A percentile compares a stretch with the other conserved stretches of the same genome.
phyloP scores from a whole-genome alignment of 495 filamentous ascomycete genomes.

The Beverwykella pulmonaria region DNA sequence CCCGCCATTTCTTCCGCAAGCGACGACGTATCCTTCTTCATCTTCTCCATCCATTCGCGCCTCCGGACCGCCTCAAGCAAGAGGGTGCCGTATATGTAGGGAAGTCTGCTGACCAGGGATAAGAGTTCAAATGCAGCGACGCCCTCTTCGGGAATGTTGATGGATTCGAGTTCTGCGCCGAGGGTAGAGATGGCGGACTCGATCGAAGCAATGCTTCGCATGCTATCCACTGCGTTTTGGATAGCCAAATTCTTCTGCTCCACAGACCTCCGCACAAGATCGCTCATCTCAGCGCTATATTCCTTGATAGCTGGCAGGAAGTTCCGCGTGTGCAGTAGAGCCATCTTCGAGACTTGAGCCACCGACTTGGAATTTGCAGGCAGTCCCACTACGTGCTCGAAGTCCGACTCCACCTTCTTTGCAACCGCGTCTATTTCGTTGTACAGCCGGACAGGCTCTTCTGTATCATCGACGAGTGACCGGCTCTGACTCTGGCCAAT shows the following conservation, averaged over 20 bases:
- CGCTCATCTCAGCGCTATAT: slow-evolving; percentile 72
- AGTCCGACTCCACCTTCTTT: slow-evolving; percentile 84
- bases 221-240: slow-evolving; percentile 63
- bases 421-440: slow-evolving; percentile 85
- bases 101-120: slow-evolving; percentile 74
- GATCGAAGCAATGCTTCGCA: slow-evolving; percentile 78
- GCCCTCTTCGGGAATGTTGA: slow-evolving; percentile 70
- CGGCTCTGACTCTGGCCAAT: slow-evolving; percentile 43
- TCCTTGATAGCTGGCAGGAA: slow-evolving; percentile 79
- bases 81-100: slow-evolving; percentile 84
- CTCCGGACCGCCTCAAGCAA: slow-evolving; percentile 82
- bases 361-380: slow-evolving; percentile 70
- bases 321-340: slow-evolving; percentile 80
- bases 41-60: slow-evolving; percentile 87
- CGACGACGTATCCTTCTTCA: slow-evolving; percentile 78
- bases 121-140: slow-evolving; percentile 75
- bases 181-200: slow-evolving; percentile 71
- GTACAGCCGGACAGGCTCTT: slow-evolving; percentile 60
- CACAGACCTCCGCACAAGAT: slow-evolving; percentile 67
- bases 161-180: slow-evolving; percentile 66
- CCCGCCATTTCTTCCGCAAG: slow-evolving; percentile 88
- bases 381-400: slow-evolving; percentile 73
- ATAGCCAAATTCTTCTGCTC: slow-evolving; percentile 62
- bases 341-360: slow-evolving; percentile 81
- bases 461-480: slow-evolving; percentile 43